Evolutionary conservation across 352 stramenopile species (phyloP), one percentile per base, ranked within the genome.

Genomic region (Phytophthora kernoviae): DNA sequence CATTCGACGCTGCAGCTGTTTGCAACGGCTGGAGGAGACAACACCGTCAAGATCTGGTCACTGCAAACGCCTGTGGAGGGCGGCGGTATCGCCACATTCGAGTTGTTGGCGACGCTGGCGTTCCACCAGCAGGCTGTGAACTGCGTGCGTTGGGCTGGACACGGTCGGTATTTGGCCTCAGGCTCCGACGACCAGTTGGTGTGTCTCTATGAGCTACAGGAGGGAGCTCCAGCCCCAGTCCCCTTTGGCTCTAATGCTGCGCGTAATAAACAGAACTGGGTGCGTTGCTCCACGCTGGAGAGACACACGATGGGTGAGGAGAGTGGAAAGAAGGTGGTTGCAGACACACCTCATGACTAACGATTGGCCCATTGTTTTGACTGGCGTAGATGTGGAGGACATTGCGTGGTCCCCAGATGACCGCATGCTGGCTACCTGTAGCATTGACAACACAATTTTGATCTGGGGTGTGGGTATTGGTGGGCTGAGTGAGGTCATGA

Each of bases 51-150:
- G 65, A 86, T 96, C 47, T 96, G 87, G 87, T 92, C 87, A 30
- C 48, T 94, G 11, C 59, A 75, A 37, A 30, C 40, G 7, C 64
- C 56, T 2, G 17, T 48, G 0, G 73, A 75, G 18, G 78, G 66
- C 27, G 72, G 68, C 39, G 76, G 72, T 15, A 70, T 90, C 32
- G 80, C 81, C 36, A 80, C 75, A 1, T 94, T 92, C 65, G 82
- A 94, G 70, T 71, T 96, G 27, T 55, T 96, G 18, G 84, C 83
- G 30, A 96, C 87, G 51, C 65, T 96, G 42, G 67, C 76, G 30
- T 89, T 88, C 55, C 87, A 96, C 64, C 78, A 94, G 54, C 84
- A 94, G 62, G 84, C 87, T 4, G 87, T 96, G 40, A 96, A 96
- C 60, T 93, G 84, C 48, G 84, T 96, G 47, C 87, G 87, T 11